phyloP scores from a whole-genome alignment of 495 filamentous ascomycete species.

The Penicillium ucsense region DNA sequence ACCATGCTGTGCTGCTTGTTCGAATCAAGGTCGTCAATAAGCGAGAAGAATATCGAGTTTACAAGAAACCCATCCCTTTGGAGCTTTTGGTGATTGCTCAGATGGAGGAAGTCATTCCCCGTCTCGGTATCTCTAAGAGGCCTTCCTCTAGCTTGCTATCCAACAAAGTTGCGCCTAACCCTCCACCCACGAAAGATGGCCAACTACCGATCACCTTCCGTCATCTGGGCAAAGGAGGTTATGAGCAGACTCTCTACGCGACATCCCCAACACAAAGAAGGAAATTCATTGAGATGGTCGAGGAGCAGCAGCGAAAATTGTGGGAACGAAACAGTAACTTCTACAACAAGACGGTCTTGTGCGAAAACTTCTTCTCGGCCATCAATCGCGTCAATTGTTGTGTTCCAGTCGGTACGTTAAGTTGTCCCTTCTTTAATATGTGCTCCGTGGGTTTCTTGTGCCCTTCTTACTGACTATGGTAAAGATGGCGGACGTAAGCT shows the following conservation, averaged over 20 bases:
- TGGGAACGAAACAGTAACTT: slow-evolving; percentile 77
- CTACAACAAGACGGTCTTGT: slow-evolving; percentile 82
- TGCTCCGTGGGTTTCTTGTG: neutral
- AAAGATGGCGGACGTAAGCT: slow-evolving; percentile 89
- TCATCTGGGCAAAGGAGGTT: slow-evolving; percentile 93
- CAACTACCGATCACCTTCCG: slow-evolving; percentile 90
- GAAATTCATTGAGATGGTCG: slow-evolving; percentile 96
- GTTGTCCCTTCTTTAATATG: neutral
- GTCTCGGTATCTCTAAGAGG: slow-evolving; percentile 67
- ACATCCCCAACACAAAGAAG: slow-evolving; percentile 66
- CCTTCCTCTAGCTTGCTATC: slow-evolving; percentile 81
- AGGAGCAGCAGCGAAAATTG: slow-evolving; percentile 76
- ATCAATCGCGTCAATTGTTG: slow-evolving; percentile 85
- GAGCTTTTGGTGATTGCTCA: slow-evolving; percentile 89
- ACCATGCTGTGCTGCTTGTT: slow-evolving; percentile 87
- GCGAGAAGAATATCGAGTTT: slow-evolving; percentile 86
- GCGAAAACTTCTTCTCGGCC: slow-evolving; percentile 71
- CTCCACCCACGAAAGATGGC: slow-evolving; percentile 57
- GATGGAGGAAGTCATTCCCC: slow-evolving; percentile 91
- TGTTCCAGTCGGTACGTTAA: slow-evolving; percentile 67
- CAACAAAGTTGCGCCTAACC: slow-evolving; percentile 50
- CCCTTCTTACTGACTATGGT: slow-evolving; percentile 21
- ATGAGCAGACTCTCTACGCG: slow-evolving; percentile 86
- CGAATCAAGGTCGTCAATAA: slow-evolving; percentile 86
- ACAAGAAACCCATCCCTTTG: slow-evolving; percentile 89